These are phyloP conservation scores for Triticum dicoccoides DNA, from an alignment of 176 grass and related monocot species.

Conservation along the genomic window DNA sequence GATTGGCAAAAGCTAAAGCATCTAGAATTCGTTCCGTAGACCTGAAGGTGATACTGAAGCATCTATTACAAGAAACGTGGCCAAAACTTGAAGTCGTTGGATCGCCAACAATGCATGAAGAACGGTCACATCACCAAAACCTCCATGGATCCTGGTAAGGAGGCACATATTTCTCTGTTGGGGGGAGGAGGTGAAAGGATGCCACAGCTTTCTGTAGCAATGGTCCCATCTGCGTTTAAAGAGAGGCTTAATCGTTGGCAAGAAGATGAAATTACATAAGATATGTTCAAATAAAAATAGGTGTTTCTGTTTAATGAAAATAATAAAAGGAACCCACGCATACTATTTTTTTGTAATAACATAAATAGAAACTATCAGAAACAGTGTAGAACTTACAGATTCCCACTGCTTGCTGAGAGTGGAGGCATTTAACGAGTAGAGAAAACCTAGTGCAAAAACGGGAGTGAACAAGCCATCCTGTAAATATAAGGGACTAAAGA, in stretches of 20 bases:
- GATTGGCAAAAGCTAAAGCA: background rate
- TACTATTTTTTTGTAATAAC: background rate
- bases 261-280: conserved; percentile 23
- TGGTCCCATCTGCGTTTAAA: conserved; percentile 67
- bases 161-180: conserved; percentile 84
- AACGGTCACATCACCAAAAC: conserved; percentile 72
- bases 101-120: background rate
- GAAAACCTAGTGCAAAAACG: conserved; percentile 54
- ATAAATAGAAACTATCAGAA: background rate
- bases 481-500: conserved; percentile 21
- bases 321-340: background rate
- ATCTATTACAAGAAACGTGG: conserved; percentile 12
- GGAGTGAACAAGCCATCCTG: conserved; percentile 23
- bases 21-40: background rate
- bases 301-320: background rate
- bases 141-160: conserved; percentile 97
- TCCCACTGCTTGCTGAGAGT: conserved; percentile 97
- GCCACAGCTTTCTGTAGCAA: conserved; percentile 70
- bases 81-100: conserved; percentile 4
- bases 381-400: conserved; percentile 49
- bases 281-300: background rate
- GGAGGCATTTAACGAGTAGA: conserved; percentile 94
- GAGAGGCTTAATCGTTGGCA: conserved; percentile 16
- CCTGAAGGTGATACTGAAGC: conserved; percentile 13
- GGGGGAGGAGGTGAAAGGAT: conserved; percentile 82